Percentiles rank a stretch among this genome's conserved stretches.
Evolutionary conservation across 1,284 basidiomycete species (phyloP).

Genomic region (Caloboletus inedulis): DNA sequence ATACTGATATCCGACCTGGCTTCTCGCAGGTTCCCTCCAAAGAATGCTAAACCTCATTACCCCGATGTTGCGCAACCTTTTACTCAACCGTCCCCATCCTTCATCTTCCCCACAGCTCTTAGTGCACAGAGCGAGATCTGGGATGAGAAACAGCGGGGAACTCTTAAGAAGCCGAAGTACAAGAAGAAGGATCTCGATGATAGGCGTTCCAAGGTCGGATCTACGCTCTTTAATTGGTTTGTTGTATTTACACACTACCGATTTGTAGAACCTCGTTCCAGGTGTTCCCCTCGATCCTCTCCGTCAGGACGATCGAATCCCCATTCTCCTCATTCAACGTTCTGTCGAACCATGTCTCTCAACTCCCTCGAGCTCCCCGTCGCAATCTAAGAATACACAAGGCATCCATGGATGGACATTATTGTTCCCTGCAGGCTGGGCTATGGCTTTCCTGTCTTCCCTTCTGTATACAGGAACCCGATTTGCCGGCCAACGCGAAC

Average conservation of each 20-base stretch:
- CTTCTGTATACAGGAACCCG: constrained; percentile 78
- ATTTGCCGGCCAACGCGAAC: constrained; percentile 77
- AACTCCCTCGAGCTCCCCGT: constrained; percentile 26
- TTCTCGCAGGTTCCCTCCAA: constrained; percentile 69
- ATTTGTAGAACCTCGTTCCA: constrained; percentile 64
- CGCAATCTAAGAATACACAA: constrained; percentile 22
- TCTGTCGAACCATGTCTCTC: constrained; percentile 47
- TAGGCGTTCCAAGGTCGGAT: constrained; percentile 65
- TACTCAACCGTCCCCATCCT: constrained; percentile 21
- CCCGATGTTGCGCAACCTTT: constrained; percentile 20
- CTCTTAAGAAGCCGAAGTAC: constrained; percentile 61
- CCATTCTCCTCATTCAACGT: constrained; percentile 79
- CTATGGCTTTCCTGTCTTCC: constrained; percentile 82
- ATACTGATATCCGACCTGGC: background rate
- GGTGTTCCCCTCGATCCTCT: constrained; percentile 66
- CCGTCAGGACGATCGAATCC: constrained; percentile 76
- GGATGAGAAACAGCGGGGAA: constrained; percentile 54
- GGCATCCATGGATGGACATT: constrained; percentile 81
- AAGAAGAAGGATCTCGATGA: constrained; percentile 83
- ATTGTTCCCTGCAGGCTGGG: constrained; percentile 82
- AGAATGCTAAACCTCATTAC: constrained; percentile 53
- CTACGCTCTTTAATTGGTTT: background rate
- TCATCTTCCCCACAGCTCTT: constrained; percentile 53
- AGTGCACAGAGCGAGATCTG: constrained; percentile 71
- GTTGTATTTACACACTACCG: constrained; percentile 1